Evolutionary conservation across 1,284 basidiomycete genomes (phyloP), one percentile per base, ranked within the genome.

Genomic region (Puccinia hordei): DNA sequence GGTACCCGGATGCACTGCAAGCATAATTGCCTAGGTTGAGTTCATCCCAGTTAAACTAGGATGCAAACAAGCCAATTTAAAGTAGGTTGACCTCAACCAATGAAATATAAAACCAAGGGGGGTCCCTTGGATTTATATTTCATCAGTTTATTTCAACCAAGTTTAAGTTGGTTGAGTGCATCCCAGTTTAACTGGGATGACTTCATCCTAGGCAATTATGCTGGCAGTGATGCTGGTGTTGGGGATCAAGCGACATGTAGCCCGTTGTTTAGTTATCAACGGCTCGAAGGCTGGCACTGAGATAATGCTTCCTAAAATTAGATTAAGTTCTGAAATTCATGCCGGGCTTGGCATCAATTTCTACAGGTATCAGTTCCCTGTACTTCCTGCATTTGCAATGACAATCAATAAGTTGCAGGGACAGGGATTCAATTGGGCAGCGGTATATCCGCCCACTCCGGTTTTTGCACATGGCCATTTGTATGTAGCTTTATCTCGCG

Each of bases 391-490:
- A 1, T 75, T 75, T 63, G 73, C 53, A 10, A 61, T 75, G 30
- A 63, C 73, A 10, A 46, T 75, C 38, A 75, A 75, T 27, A 75
- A 75, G n/a, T 38, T 55, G 8, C 73, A 61, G 51, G 73, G 73
- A 27, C 73, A 75, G 27, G 17, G 33, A 2, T 38, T 75, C 1
- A 38, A 17, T 3, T 35, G 10, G 35, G 73, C 63, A 1, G 55
- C 57, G 8, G 38, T 75, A 12, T 27, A n/a, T 27, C 41, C 63
- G 12, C 24, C 15, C 0, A 41, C 4, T 12, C 73, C 53, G 0
- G 57, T 75, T 12, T 75, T 75, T 49, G 38, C 55, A 0, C 73
- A 75, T n/a, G 57, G 73, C 1, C 73, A 75, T 63, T 27, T 75
- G 0, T 75, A 75, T 63, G 73, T 63, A 1, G 73, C 35, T 12